Base-by-base conservation (phyloP, 1,284 basidiomycete genomes). In the Rhodotorula sp. region DNA sequence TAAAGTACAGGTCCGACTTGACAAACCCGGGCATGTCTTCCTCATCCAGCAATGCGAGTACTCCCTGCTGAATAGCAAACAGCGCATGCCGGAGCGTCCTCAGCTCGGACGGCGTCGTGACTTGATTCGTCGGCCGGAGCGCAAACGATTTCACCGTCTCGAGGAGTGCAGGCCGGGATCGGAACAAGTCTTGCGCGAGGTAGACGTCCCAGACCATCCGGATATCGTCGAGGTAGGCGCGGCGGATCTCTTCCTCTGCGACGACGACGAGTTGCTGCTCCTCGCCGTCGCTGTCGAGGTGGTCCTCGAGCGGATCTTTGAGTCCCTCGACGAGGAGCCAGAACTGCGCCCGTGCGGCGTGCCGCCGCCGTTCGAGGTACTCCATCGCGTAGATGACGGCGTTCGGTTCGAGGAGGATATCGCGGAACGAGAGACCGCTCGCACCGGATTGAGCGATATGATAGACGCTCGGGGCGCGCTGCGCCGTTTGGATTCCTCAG, bases 271-370 rank as follows among this genome's bases (percentile, higher is more conserved):
- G 29, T 15, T 39, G 15, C 29, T 31, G 39, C 15, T 59, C 23
- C 15, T 59, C 58, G 23, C 20, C 23, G 10, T 61, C 62, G 39
- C 4, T 29, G 46, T 70, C 66, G 43, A 65, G 29, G 7, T 26
- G 10, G 49, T 87, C 87, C 80, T 97, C 95, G 26, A 99, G 84
- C 0, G 96, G 96, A 77, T 96, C 92, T 82, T 97, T 98, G 86
- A 98, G 95, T 64, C 92, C 93, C 81, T 98, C 93, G 1, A 98
- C 92, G 0, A 93, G 92, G 4, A 98, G 85, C 96, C 96, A 98
- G 82, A 97, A 99, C 77, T 97, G 96, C 3, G 97, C 91, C 5
- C 93, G 87, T 15, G 92, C 81, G 21, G 93, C 91, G 46, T 91
- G 88, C 69, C 89, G 86, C 4, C 91, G 87, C 12, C 95, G 87